Percentiles rank a stretch among this genome's conserved stretches.
phyloP scores from a whole-genome alignment of 345 rosid species.

The Acer negundo region DNA sequence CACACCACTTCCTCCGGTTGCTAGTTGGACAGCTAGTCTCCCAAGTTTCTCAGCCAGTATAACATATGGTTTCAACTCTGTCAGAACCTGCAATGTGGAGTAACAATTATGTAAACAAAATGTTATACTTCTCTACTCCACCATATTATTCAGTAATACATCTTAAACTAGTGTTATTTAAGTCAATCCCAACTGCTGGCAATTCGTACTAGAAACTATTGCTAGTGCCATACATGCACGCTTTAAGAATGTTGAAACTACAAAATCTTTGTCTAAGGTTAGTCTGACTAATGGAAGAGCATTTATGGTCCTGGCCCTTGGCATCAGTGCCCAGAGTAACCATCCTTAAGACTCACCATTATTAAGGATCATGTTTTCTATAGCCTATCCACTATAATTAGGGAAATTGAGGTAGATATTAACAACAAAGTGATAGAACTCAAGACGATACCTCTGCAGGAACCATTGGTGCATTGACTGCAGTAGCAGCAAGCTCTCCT shows the following conservation, averaged over 20 bases:
- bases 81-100: conserved; percentile 58
- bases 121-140: not conserved
- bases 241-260: not conserved
- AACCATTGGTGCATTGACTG: conserved; percentile 95
- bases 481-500: conserved; percentile 93
- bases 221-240: not conserved
- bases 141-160: not conserved
- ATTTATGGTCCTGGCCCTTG: not conserved
- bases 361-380: not conserved
- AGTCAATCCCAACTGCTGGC: not conserved
- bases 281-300: not conserved
- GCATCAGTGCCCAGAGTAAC: not conserved
- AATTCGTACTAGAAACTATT: not conserved
- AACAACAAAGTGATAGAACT: not conserved
- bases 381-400: not conserved
- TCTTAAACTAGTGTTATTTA: not conserved
- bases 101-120: not conserved
- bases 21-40: conserved; percentile 79
- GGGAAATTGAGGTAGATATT: not conserved
- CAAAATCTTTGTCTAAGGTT: not conserved
- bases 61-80: conserved; percentile 83
- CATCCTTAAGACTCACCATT: not conserved
- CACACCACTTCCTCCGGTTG: conserved; percentile 87
- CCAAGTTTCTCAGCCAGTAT: conserved; percentile 75
- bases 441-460: conserved; percentile 68